phyloP scores from a whole-genome alignment of 768 basidiomycete species.

The Trametes gibbosa region DNA sequence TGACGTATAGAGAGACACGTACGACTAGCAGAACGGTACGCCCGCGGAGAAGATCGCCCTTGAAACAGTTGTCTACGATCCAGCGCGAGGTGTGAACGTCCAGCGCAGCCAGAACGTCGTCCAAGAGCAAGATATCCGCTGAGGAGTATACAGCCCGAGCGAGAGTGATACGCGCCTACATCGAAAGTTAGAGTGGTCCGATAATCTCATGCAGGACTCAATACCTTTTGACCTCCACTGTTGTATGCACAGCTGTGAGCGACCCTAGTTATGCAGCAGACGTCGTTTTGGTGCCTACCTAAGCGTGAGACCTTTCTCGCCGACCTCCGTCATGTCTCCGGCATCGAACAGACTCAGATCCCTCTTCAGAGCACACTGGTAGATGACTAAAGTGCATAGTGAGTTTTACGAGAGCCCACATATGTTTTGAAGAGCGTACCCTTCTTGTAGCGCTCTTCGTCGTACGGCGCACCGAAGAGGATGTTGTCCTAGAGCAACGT shows the following conservation, averaged over 20 bases:
- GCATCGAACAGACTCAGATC: conserved; percentile 35
- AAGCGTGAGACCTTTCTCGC: conserved; percentile 44
- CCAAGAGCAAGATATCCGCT: conserved; percentile 62
- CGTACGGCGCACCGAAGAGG: conserved; percentile 45
- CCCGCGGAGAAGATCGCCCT: conserved; percentile 42
- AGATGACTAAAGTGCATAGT: conserved; percentile 27
- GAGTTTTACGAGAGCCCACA: background rate
- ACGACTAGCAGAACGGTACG: conserved; percentile 52
- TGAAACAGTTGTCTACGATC: conserved; percentile 48
- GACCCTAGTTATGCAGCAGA: too few species aligned
- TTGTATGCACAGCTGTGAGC: background rate
- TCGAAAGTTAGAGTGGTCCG: too few species aligned
- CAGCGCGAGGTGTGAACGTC: conserved; percentile 51
- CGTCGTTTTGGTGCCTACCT: conserved; percentile 16
- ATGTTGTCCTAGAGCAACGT: conserved; percentile 42
- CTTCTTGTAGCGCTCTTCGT: conserved; percentile 44
- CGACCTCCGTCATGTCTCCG: conserved; percentile 36
- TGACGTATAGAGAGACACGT: conserved; percentile 13
- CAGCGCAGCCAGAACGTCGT: conserved; percentile 60
- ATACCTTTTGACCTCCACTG: conserved; percentile 49
- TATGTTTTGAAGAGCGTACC: conserved; percentile 22
- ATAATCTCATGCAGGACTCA: too few species aligned
- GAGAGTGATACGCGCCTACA: conserved; percentile 48
- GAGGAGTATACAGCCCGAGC: conserved; percentile 59
- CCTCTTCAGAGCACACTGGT: conserved; percentile 35